Conservation (phyloP, 257 asterid species). For the Plantago ovata region DNA sequence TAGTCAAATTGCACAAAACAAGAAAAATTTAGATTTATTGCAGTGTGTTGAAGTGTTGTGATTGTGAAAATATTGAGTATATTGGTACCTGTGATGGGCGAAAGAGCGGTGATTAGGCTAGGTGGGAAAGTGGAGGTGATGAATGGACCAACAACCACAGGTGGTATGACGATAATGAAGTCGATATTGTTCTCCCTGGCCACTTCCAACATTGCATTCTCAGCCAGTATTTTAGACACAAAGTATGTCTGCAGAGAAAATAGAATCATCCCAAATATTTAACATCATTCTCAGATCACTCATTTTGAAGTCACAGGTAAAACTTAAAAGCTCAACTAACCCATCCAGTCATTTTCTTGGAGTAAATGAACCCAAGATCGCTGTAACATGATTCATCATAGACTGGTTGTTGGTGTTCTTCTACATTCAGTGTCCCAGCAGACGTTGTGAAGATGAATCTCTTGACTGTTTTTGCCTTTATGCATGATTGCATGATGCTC, state of each 20-base stretch:
- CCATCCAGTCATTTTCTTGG: slow-evolving; percentile 96
- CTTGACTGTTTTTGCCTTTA: slow-evolving; percentile 73
- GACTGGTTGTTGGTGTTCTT: slow-evolving; percentile 46
- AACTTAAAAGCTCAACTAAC: slow-evolving; percentile 25
- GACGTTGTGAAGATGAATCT: slow-evolving; percentile 81
- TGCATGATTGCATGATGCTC: slow-evolving; percentile 70
- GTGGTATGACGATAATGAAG: slow-evolving; percentile 75
- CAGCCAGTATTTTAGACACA: slow-evolving; percentile 74
- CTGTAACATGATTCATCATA: slow-evolving; percentile 76
- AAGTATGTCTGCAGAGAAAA: slow-evolving; percentile 68
- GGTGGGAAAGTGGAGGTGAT: slow-evolving; percentile 77
- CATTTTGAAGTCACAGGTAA: not conserved
- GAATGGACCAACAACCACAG: slow-evolving; percentile 88
- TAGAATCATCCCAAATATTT: not conserved
- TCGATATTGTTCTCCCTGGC: slow-evolving; percentile 55
- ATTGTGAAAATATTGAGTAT: not conserved
- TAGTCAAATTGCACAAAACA: slow-evolving; percentile 14
- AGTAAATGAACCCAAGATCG: slow-evolving; percentile 68
- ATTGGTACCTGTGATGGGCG: slow-evolving; percentile 62
- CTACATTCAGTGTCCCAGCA: slow-evolving; percentile 73
- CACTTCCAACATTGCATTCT: slow-evolving; percentile 62
- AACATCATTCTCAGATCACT: not conserved
- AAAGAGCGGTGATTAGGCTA: slow-evolving; percentile 82
- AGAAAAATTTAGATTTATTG: slow-evolving; percentile 5
- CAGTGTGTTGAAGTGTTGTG: not conserved